A percentile compares a stretch with the other conserved stretches of the same genome.
Evolutionary conservation across 768 basidiomycete genomes (phyloP).

Genomic region (Boletus coccyginus): DNA sequence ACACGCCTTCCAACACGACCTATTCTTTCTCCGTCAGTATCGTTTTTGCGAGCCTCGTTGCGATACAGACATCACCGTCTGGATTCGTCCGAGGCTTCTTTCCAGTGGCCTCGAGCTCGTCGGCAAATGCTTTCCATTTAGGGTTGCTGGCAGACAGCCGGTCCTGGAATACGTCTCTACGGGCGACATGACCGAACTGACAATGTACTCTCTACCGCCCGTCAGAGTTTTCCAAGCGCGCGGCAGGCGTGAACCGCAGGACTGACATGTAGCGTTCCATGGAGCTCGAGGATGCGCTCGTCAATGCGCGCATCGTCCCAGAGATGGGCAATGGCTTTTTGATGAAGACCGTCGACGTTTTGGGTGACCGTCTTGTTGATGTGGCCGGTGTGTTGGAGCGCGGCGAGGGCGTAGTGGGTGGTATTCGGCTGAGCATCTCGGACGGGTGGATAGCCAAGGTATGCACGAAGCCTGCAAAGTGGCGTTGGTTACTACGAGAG

Average conservation of each 20-base stretch:
- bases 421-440: slow-evolving; percentile 83
- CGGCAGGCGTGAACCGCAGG: not conserved
- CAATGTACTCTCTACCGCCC: slow-evolving; percentile 66
- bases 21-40: slow-evolving; percentile 24
- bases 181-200: slow-evolving; percentile 63
- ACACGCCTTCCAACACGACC: slow-evolving; percentile 79
- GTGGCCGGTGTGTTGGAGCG: slow-evolving; percentile 67
- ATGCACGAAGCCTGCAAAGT: slow-evolving; percentile 57
- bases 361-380: slow-evolving; percentile 73
- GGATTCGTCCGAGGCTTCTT: slow-evolving; percentile 78
- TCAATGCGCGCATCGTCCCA: slow-evolving; percentile 36
- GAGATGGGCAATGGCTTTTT: slow-evolving; percentile 61
- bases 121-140: slow-evolving; percentile 67
- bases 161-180: slow-evolving; percentile 70
- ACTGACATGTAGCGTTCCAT: slow-evolving; percentile 81
- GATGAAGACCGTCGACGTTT: slow-evolving; percentile 94
- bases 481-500: no score
- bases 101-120: slow-evolving; percentile 58
- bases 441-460: slow-evolving; percentile 84
- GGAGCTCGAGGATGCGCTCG: slow-evolving; percentile 70
- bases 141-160: slow-evolving; percentile 74
- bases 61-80: slow-evolving; percentile 77
- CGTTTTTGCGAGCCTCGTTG: not conserved
- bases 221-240: slow-evolving; percentile 10
- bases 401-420: slow-evolving; percentile 84